These are phyloP conservation scores for Coccinonectria pachysandricola DNA, from an alignment of 2,329 filamentous ascomycete species.

Conservation along the genomic window DNA sequence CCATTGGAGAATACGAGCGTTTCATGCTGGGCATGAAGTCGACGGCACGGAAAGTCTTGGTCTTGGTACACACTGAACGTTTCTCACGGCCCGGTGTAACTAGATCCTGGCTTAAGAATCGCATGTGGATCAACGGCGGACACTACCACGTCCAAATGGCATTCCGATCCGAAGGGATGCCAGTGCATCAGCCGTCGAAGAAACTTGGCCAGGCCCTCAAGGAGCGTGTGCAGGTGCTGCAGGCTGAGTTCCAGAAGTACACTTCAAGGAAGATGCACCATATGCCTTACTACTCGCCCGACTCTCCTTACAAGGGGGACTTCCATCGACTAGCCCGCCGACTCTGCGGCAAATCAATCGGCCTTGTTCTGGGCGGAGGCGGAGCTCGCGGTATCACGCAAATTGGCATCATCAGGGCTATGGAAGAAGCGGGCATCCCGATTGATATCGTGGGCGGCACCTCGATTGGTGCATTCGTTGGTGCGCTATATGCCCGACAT, in stretches of 20 bases:
- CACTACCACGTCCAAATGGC: conserved; percentile 98
- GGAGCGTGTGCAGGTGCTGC: conserved; percentile 83
- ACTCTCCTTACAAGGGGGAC: conserved; percentile 90
- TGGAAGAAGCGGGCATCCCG: conserved; percentile 93
- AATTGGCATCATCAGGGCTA: conserved; percentile 83
- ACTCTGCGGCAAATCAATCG: conserved; percentile 88
- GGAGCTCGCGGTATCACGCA: conserved; percentile 88
- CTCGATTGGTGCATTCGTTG: conserved; percentile 92
- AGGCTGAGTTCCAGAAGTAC: conserved; percentile 97
- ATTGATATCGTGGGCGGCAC: conserved; percentile 94
- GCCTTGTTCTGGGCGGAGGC: conserved; percentile 85
- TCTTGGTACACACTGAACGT: conserved; percentile 79
- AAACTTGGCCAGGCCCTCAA: conserved; percentile 80
- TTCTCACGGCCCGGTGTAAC: conserved; percentile 81
- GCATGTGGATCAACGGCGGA: conserved; percentile 95
- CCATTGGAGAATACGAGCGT: conserved; percentile 90
- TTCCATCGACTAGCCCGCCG: conserved; percentile 87
- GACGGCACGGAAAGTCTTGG: conserved; percentile 84
- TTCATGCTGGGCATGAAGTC: conserved; percentile 97
- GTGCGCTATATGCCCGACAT: conserved; percentile 88
- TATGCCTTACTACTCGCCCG: conserved; percentile 77
- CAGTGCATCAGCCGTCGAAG: conserved; percentile 63
- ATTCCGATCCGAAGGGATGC: conserved; percentile 65
- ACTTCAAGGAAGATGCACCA: conserved; percentile 88
- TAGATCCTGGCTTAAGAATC: conserved; percentile 79